Evolutionary conservation across 164 flowering plant species (phyloP), one percentile per base, ranked within the genome.

Genomic region (Nelumbo lutea): DNA sequence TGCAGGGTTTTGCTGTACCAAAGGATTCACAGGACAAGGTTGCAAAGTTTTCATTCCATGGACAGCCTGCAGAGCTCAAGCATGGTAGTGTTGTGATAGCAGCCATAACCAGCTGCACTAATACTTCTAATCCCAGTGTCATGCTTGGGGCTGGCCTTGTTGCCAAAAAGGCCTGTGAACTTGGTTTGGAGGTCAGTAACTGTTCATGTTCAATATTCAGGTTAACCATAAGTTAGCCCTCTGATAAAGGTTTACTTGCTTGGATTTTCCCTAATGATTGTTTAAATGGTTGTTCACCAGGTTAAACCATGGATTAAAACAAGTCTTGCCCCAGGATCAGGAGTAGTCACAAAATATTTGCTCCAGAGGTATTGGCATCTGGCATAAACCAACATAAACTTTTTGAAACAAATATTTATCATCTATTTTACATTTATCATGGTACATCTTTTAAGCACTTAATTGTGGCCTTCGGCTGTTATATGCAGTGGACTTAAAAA

Each of bases 141-240:
- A 88, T 90, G 97, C 87, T 91, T 76, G 97, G 92, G 47, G 97
- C 96, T 82, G 97, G 82, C 68, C 79, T 91, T 76, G 96, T 91
- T 68, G 96, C 94, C 1, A 91, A 90, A 77, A 91, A 91, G 68
- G 97, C 97, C 47, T 86, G 86, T 78, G 96, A 91, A 61, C 68
- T 87, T 14, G 97, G 97, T 68, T 72, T 91, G 73, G 83, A 90
- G 97, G 97, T 90, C 43, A 45, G 89, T 59, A 11, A 4, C 61
- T 27, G 1, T 3, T 6, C 57, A 38, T 72, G 70, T 6, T 43
- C 48, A 41, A 57, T 50, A 3, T 15, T 51, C 11, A 51, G 55
- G 11, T 51, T 9, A 7, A 51, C n/a, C 4, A 5, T 2, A 55
- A 27, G n/a, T 27, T 57, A 15, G 48, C 60, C 15, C 9, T 57